Percentiles rank a stretch among this genome's conserved stretches.
Evolutionary conservation across 202 grass and related monocot species (phyloP).

Genomic region (Eragrostis tef): DNA sequence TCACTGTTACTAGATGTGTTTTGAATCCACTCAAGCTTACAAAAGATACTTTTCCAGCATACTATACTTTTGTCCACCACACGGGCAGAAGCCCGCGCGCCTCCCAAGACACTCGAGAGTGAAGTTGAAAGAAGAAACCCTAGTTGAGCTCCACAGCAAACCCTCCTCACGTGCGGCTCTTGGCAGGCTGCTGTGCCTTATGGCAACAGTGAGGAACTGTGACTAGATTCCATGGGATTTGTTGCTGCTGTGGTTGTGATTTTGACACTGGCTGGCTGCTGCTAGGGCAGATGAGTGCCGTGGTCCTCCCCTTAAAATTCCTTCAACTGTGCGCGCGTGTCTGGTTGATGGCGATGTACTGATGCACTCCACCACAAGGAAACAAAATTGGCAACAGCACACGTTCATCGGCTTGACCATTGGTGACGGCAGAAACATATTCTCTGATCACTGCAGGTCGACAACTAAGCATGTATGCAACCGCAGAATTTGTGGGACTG

Average conservation of each 20-base stretch:
- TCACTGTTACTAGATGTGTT: too few species aligned
- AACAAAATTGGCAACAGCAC: conserved; percentile 47
- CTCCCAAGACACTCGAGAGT: not conserved
- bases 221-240: conserved; percentile 47
- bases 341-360: conserved; percentile 48
- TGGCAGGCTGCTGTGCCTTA: conserved; percentile 2
- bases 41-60: not conserved
- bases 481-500: not conserved
- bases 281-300: conserved; percentile 5
- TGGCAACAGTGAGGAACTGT: conserved; percentile 35
- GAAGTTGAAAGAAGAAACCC: conserved; percentile 14
- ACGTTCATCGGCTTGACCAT: conserved; percentile 7
- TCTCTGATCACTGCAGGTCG: not conserved
- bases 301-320: conserved; percentile 7
- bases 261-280: conserved; percentile 20
- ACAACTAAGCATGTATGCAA: not conserved
- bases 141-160: not conserved
- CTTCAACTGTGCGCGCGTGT: conserved; percentile 3
- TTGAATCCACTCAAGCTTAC: too few species aligned
- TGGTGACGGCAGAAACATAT: not conserved
- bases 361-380: conserved; percentile 50
- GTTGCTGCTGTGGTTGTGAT: conserved; percentile 40
- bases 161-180: conserved; percentile 34
- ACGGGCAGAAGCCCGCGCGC: too few species aligned
- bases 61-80: not conserved